These are phyloP conservation scores for Didymella keratinophila DNA, from an alignment of 2,329 filamentous ascomycete genomes.

Conservation along the genomic window DNA sequence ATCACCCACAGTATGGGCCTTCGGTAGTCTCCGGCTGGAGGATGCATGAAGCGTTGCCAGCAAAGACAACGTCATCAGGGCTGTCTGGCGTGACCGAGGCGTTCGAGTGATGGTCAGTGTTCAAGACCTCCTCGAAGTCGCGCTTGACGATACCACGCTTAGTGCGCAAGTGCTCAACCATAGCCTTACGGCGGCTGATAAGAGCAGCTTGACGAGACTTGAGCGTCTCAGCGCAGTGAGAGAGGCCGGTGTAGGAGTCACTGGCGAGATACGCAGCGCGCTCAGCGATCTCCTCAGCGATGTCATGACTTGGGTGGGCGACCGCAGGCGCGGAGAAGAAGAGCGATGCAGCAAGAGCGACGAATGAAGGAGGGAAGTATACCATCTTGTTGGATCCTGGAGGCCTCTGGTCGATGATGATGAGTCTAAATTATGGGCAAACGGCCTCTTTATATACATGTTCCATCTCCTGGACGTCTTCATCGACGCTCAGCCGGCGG, in stretches of 20 bases:
- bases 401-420: constrained; percentile 1
- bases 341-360: constrained; percentile 17
- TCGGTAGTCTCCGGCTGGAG: constrained; percentile 36
- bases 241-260: constrained; percentile 46
- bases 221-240: constrained; percentile 49
- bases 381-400: constrained; percentile 7
- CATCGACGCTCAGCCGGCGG: not conserved
- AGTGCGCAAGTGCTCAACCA: constrained; percentile 49
- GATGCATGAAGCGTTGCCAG: constrained; percentile 34
- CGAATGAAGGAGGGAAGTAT: constrained; percentile 14
- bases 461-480: not conserved
- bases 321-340: constrained; percentile 3
- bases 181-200: constrained; percentile 51
- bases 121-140: constrained; percentile 28
- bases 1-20: constrained; percentile 32
- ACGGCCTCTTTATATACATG: constrained; percentile 1
- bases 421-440: not conserved
- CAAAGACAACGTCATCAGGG: constrained; percentile 29
- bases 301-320: constrained; percentile 27
- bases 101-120: constrained; percentile 35
- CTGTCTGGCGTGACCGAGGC: constrained; percentile 25
- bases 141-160: constrained; percentile 29
- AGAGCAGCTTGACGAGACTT: constrained; percentile 42
- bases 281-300: constrained; percentile 25
- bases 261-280: constrained; percentile 35